These are phyloP conservation scores for Pyropia haitanensis DNA, from an alignment of 23 red algal species.

Conservation along the genomic window DNA sequence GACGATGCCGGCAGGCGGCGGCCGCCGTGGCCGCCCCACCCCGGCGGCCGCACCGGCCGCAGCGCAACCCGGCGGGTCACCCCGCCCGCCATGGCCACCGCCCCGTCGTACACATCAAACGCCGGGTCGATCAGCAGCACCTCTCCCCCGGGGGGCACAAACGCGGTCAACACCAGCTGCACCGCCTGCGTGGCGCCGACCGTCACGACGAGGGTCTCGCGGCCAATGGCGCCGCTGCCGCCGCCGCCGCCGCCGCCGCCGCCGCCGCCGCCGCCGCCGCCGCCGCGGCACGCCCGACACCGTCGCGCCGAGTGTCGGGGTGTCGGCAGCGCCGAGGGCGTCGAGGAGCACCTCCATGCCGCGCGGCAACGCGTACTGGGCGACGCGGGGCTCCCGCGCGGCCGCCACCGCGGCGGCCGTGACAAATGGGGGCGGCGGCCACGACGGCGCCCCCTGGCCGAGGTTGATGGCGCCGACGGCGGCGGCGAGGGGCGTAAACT, in stretches of 20 bases:
- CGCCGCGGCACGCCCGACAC: not conserved
- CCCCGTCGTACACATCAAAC: slow-evolving; percentile 80
- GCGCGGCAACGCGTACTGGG: slow-evolving; percentile 65
- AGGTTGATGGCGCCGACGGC: slow-evolving; percentile 60
- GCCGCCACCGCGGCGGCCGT: slow-evolving; percentile 35
- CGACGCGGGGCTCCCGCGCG: slow-evolving; percentile 1
- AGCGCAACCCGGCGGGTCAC: slow-evolving; percentile 30
- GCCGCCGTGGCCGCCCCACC: too few species aligned
- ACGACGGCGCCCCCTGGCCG: slow-evolving; percentile 62
- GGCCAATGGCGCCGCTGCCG: slow-evolving; percentile 13
- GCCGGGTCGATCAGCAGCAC: slow-evolving; percentile 79
- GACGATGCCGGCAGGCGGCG: slow-evolving; percentile 4
- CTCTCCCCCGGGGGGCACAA: slow-evolving; percentile 72
- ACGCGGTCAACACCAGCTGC: slow-evolving; percentile 30
- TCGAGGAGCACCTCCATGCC: slow-evolving; percentile 27
- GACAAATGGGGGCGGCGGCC: slow-evolving; percentile 69
- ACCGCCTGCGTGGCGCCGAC: slow-evolving; percentile 85
- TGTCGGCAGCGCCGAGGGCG: slow-evolving; percentile 28
- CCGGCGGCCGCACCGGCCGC: not conserved
- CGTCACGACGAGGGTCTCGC: slow-evolving; percentile 55
- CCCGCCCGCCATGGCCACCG: slow-evolving; percentile 43
- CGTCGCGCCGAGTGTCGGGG: slow-evolving; percentile 11
- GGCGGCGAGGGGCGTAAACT: slow-evolving; percentile 69
- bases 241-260: too few species aligned
- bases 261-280: too few species aligned